phyloP scores from a whole-genome alignment of 352 stramenopile genomes.

The Peronospora farinosa region DNA sequence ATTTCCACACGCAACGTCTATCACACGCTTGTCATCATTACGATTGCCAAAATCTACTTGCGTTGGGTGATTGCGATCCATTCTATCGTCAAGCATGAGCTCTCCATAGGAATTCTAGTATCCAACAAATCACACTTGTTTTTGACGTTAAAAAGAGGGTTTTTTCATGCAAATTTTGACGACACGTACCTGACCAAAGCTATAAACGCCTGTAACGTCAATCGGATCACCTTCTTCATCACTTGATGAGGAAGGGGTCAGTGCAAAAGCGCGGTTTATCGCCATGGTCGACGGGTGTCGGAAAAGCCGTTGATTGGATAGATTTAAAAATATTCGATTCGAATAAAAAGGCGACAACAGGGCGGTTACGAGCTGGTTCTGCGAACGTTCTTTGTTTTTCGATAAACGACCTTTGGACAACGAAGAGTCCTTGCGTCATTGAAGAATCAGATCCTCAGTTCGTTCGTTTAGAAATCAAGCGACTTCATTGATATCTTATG shows the following conservation, averaged over 20 bases:
- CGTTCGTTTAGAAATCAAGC: neutral
- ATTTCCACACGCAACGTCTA: conserved; percentile 86
- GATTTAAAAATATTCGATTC: neutral
- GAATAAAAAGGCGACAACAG: neutral
- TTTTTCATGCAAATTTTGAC: neutral
- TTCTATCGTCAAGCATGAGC: conserved; percentile 81
- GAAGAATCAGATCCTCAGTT: neutral
- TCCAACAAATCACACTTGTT: neutral
- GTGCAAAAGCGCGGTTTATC: conserved; percentile 20
- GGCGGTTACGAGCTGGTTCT: conserved; percentile 1
- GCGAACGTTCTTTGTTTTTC: conserved; percentile 18
- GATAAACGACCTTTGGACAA: conserved; percentile 16
- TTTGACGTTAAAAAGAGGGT: neutral
- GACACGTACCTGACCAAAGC: conserved; percentile 39
- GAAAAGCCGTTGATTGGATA: neutral
- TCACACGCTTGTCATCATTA: conserved; percentile 37
- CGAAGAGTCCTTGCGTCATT: neutral
- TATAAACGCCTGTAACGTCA: conserved; percentile 26
- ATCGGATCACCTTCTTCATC: conserved; percentile 11
- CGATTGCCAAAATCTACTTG: conserved; percentile 29
- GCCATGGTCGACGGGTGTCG: conserved; percentile 9
- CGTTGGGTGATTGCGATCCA: conserved; percentile 50
- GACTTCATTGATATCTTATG: neutral
- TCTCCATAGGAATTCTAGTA: conserved; percentile 89
- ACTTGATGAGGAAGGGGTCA: conserved; percentile 6